Conservation (phyloP, 2,329 filamentous ascomycete genomes). For the Microascus cirrosus region DNA sequence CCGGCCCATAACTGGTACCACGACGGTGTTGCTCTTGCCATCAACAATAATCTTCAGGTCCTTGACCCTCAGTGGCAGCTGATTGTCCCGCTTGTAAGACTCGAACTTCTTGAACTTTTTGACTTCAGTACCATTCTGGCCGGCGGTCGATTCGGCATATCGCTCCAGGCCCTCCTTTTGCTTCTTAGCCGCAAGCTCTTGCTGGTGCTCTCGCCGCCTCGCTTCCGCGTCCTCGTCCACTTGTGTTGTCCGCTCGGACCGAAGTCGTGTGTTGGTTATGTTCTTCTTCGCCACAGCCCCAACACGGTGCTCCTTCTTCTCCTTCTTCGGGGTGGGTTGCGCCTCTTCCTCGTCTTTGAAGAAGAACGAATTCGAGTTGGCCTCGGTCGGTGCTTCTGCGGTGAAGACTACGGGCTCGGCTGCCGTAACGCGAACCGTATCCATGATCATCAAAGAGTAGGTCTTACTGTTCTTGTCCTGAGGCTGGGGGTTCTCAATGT, state of each 20-base stretch:
- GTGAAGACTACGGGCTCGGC: conserved; percentile 83
- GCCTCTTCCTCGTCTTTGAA: conserved; percentile 94
- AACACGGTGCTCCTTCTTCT: conserved; percentile 72
- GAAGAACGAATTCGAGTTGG: conserved; percentile 94
- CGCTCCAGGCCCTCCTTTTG: conserved; percentile 77
- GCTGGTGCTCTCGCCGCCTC: conserved; percentile 82
- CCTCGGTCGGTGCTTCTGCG: conserved; percentile 79
- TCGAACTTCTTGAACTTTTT: conserved; percentile 99
- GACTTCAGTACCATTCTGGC: conserved; percentile 79
- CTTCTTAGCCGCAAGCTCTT: conserved; percentile 76
- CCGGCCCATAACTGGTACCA: conserved; percentile 93
- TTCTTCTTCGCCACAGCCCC: conserved; percentile 89
- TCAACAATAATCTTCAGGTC: conserved; percentile 88
- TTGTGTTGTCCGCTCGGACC: conserved; percentile 81
- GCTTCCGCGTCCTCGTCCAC: conserved; percentile 84
- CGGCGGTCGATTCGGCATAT: conserved; percentile 76
- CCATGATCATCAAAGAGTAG: conserved; percentile 83
- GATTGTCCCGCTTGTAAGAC: conserved; percentile 96
- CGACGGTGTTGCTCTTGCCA: conserved; percentile 76
- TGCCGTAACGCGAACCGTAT: conserved; percentile 80
- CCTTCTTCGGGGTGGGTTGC: conserved; percentile 77
- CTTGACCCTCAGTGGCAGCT: conserved; percentile 71
- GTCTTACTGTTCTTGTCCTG: conserved; percentile 83
- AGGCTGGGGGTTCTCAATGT: conserved; percentile 75
- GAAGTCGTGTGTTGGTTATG: conserved; percentile 85